Conservation (phyloP, 2,329 filamentous ascomycete species). For the Pyrenochaeta sp. region DNA sequence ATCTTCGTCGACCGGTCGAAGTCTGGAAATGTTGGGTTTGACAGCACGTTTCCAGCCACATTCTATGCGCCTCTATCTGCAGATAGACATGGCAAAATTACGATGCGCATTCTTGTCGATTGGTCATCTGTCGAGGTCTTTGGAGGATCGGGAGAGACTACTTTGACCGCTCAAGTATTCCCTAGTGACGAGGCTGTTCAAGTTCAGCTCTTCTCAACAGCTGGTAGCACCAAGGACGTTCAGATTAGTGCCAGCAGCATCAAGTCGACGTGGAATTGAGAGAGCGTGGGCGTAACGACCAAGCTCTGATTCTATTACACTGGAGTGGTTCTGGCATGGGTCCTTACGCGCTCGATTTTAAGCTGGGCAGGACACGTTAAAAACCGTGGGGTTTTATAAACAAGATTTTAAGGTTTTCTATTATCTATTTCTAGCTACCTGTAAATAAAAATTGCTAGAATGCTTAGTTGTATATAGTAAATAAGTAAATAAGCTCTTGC, state of each 20-base stretch:
- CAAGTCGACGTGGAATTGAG: constrained; percentile 5
- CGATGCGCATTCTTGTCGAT: constrained; percentile 8
- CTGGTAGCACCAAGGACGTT: constrained; percentile 6
- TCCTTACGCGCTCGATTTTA: neutral
- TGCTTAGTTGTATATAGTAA: too few relatives aligned
- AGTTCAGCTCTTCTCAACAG: constrained; percentile 3
- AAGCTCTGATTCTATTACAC: neutral
- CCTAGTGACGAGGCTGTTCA: constrained; percentile 4
- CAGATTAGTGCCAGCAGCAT: constrained; percentile 2
- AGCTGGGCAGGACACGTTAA: neutral
- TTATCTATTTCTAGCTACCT: too few relatives aligned
- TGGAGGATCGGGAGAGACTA: constrained; percentile 3
- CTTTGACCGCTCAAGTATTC: constrained; percentile 4
- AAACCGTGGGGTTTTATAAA: too few relatives aligned
- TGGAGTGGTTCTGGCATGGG: neutral
- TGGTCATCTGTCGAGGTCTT: constrained; percentile 7
- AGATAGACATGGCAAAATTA: constrained; percentile 1
- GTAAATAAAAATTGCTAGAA: too few relatives aligned
- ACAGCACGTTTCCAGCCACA: constrained; percentile 7
- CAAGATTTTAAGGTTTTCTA: too few relatives aligned
- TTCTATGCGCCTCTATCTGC: constrained; percentile 6
- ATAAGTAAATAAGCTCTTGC: too few relatives aligned
- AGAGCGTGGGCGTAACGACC: neutral
- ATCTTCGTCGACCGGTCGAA: constrained; percentile 5
- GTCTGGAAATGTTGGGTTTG: constrained; percentile 6